These are phyloP conservation scores for Centrapalus pauciflorus DNA, from an alignment of 129 eudicot species.

Conservation along the genomic window DNA sequence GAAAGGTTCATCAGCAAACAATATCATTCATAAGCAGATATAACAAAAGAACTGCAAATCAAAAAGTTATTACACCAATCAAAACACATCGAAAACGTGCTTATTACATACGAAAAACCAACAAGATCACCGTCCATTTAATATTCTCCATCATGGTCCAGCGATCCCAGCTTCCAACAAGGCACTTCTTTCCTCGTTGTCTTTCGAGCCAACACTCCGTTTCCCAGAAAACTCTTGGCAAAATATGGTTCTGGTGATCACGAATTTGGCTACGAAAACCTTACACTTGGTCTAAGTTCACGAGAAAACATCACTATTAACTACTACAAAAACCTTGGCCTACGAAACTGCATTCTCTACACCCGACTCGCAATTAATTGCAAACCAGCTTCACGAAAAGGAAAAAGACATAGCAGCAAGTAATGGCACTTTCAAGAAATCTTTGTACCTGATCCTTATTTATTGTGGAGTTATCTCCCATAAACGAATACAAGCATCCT, in stretches of 20 bases:
- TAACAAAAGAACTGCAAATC: background rate
- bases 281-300: background rate
- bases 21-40: background rate
- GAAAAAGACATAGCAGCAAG: constrained; percentile 9
- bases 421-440: constrained; percentile 9
- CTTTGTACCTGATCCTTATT: constrained; percentile 6
- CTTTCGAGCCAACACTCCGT: constrained; percentile 2
- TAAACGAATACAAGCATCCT: constrained; percentile 82
- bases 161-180: constrained; percentile 15
- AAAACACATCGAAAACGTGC: constrained; percentile 7
- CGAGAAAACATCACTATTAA: constrained; percentile 22
- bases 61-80: constrained; percentile 17
- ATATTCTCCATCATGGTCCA: constrained; percentile 1
- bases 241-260: background rate
- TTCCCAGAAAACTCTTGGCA: constrained; percentile 5
- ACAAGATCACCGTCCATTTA: constrained; percentile 4
- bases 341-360: constrained; percentile 7
- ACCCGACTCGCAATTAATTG: constrained; percentile 12
- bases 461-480: constrained; percentile 63
- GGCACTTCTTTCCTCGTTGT: constrained; percentile 7
- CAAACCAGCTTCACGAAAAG: constrained; percentile 23
- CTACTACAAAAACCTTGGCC: constrained; percentile 3
- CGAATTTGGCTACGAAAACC: background rate
- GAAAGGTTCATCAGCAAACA: constrained; percentile 9
- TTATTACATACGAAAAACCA: constrained; percentile 25